A percentile compares a stretch with the other conserved stretches of the same genome.
phyloP scores from a whole-genome alignment of 2,329 filamentous ascomycete species.

The Ambrosiella beaveri region DNA sequence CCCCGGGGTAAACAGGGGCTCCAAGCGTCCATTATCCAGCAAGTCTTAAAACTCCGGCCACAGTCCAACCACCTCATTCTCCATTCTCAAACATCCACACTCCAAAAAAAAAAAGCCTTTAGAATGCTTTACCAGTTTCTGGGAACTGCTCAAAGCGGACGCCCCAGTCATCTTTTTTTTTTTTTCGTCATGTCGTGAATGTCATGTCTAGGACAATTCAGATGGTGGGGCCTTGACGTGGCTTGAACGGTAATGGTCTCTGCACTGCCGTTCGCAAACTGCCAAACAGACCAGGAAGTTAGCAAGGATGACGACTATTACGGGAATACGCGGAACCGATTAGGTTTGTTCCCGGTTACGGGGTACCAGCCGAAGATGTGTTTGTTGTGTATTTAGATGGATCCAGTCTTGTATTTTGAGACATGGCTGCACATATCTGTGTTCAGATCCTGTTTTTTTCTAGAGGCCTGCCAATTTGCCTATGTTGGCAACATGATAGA shows the following conservation, averaged over 20 bases:
- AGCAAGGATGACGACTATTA: not conserved
- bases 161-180: not conserved
- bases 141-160: not conserved
- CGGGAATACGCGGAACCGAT: not conserved
- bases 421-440: too few species aligned
- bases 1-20: not conserved
- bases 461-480: too few species aligned
- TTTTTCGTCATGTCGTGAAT: not conserved
- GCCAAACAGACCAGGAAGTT: not conserved
- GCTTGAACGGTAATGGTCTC: not conserved
- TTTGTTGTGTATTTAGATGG: too few species aligned
- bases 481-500: too few species aligned
- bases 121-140: not conserved
- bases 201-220: not conserved
- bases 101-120: not conserved
- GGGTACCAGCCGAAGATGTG: too few species aligned
- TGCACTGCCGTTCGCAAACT: constrained; percentile 1
- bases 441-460: too few species aligned
- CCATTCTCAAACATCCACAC: not conserved
- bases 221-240: not conserved
- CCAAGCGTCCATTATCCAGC: not conserved
- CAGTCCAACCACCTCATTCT: not conserved
- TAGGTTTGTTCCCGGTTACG: not conserved
- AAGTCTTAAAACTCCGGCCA: not conserved
- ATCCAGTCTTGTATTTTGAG: too few species aligned